A percentile compares a stretch with the other conserved stretches of the same genome.
phyloP scores from a whole-genome alignment of 73 alveolate species.

The Paramecium primaurelia region DNA sequence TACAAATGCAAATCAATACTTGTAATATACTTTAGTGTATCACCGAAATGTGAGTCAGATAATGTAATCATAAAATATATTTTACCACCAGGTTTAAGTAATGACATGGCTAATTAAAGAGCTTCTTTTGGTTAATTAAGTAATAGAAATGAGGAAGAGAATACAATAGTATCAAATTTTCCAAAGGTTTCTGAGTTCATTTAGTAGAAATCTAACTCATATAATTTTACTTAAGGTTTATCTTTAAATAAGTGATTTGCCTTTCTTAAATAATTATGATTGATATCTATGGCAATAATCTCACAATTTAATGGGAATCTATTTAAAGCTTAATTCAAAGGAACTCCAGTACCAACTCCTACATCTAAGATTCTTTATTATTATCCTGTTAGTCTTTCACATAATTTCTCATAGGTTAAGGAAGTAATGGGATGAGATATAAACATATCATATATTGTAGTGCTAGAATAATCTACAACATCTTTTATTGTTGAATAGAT shows the following conservation, averaged over 20 bases:
- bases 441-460: conserved; percentile 5
- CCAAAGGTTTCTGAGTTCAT: not conserved
- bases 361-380: conserved; percentile 14
- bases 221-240: not conserved
- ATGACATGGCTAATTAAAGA: not conserved
- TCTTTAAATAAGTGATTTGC: not conserved
- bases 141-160: not conserved
- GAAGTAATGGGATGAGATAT: conserved; percentile 2
- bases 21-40: not conserved
- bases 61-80: conserved; percentile 3
- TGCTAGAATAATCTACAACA: not conserved
- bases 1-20: not conserved
- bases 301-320: not conserved
- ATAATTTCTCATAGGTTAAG: not conserved
- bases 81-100: not conserved
- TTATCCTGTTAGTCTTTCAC: not conserved
- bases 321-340: not conserved
- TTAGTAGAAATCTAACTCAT: not conserved
- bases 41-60: not conserved
- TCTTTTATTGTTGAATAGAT: not conserved
- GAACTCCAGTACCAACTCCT: conserved; percentile 44
- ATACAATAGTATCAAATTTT: conserved; percentile 15
- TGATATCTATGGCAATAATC: not conserved
- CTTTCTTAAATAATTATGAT: not conserved
- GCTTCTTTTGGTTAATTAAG: not conserved